Conservation (phyloP, 352 stramenopile genomes). For the Globisporangium splendens region DNA sequence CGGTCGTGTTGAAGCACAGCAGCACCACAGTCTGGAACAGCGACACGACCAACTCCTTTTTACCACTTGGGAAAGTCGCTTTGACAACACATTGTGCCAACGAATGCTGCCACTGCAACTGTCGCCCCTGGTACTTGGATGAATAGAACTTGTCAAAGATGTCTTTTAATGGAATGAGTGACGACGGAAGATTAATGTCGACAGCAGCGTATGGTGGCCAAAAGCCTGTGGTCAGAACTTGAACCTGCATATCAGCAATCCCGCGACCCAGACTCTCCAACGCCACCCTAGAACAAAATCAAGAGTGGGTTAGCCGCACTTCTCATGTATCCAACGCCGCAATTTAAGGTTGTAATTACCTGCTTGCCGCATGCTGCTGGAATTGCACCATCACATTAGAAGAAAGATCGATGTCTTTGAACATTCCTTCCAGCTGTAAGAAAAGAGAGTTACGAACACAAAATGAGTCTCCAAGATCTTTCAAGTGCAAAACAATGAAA, state of each 20-base stretch:
- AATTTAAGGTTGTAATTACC: slow-evolving; percentile 20
- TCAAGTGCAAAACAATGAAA: not conserved
- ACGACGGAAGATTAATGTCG: slow-evolving; percentile 74
- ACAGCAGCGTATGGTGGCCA: slow-evolving; percentile 93
- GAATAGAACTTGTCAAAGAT: slow-evolving; percentile 91
- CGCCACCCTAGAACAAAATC: slow-evolving; percentile 26
- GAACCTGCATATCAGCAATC: slow-evolving; percentile 92
- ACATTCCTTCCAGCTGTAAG: slow-evolving; percentile 98
- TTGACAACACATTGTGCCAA: slow-evolving; percentile 88
- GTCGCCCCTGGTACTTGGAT: slow-evolving; percentile 84
- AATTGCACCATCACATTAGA: slow-evolving; percentile 94
- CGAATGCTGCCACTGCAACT: slow-evolving; percentile 90
- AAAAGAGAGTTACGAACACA: no score
- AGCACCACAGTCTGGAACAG: slow-evolving; percentile 87
- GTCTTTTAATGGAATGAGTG: slow-evolving; percentile 61
- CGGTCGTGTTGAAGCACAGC: slow-evolving; percentile 73
- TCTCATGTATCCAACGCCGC: not conserved
- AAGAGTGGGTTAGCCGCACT: not conserved
- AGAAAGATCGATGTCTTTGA: slow-evolving; percentile 98
- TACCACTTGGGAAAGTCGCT: slow-evolving; percentile 69
- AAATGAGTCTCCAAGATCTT: not conserved
- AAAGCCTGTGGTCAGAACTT: slow-evolving; percentile 97
- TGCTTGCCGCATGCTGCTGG: slow-evolving; percentile 71
- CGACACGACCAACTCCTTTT: slow-evolving; percentile 87
- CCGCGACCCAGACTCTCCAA: slow-evolving; percentile 42